These are phyloP conservation scores for Phytophthora tubulina DNA, from an alignment of 352 stramenopile genomes.

Conservation along the genomic window DNA sequence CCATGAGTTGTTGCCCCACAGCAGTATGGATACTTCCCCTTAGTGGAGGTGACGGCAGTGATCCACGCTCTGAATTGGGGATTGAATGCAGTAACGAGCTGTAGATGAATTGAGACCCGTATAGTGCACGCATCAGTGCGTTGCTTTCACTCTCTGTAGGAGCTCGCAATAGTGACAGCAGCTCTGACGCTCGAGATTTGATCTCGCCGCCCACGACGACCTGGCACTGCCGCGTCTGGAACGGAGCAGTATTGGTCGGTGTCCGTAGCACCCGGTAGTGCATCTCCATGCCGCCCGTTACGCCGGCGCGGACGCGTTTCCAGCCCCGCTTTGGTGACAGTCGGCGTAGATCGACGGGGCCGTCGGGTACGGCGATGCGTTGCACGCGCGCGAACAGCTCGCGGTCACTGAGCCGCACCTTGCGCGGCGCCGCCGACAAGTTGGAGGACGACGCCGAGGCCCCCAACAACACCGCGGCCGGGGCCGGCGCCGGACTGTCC, in stretches of 20 bases:
- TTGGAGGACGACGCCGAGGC: conserved; percentile 34
- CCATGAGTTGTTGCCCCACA: conserved; percentile 38
- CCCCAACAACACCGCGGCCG: conserved; percentile 2
- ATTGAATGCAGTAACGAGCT: conserved; percentile 48
- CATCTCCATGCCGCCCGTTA: conserved; percentile 25
- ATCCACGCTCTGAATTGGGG: conserved; percentile 16
- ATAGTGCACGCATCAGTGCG: conserved; percentile 36
- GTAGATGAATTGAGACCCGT: conserved; percentile 50
- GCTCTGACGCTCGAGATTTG: conserved; percentile 21
- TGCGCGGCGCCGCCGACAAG: conserved; percentile 17
- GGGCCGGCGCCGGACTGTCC: conserved; percentile 20
- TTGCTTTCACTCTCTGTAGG: conserved; percentile 52
- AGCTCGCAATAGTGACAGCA: conserved; percentile 38
- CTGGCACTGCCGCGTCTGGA: conserved; percentile 28
- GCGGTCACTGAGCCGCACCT: conserved; percentile 38
- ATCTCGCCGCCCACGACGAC: conserved; percentile 38
- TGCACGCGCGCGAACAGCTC: conserved; percentile 43
- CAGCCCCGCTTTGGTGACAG: conserved; percentile 35
- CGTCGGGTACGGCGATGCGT: conserved; percentile 30
- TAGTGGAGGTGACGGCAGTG: conserved; percentile 12
- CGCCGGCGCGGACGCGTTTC: conserved; percentile 32
- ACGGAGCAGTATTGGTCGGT: not conserved
- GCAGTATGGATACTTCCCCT: not conserved
- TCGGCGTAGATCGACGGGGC: conserved; percentile 17
- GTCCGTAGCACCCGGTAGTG: conserved; percentile 20